phyloP scores from a whole-genome alignment of 768 basidiomycete species.

The Daedaleopsis nitida region DNA sequence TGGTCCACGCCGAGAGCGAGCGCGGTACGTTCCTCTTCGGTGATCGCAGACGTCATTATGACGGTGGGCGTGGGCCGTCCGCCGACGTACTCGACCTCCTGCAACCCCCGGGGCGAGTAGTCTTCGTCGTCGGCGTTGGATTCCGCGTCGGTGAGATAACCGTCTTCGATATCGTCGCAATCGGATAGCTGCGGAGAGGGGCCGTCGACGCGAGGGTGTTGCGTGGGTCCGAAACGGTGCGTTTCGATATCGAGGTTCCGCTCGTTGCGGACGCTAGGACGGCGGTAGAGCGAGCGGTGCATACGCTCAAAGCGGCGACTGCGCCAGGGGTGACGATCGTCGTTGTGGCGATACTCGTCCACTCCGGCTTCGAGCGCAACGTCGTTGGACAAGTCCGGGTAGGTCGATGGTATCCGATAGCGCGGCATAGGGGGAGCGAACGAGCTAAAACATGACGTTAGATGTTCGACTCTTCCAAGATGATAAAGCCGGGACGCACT shows the following conservation, averaged over 20 bases:
- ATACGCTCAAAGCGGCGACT: constrained; percentile 1
- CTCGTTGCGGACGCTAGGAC: background rate
- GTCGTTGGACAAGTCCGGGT: background rate
- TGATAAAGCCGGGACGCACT: background rate
- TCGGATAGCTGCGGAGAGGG: too few species aligned
- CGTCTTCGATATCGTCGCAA: too few species aligned
- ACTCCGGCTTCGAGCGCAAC: constrained; percentile 9
- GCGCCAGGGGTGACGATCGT: background rate
- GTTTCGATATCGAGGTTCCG: background rate
- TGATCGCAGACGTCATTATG: background rate
- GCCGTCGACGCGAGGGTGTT: background rate
- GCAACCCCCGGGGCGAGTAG: background rate
- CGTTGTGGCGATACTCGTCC: background rate
- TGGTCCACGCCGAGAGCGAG: background rate
- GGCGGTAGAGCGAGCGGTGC: background rate
- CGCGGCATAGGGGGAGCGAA: background rate
- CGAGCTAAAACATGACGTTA: background rate
- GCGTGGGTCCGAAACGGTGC: background rate
- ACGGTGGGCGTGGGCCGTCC: too few species aligned
- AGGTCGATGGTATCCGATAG: background rate
- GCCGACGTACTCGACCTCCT: background rate
- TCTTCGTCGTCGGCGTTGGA: background rate
- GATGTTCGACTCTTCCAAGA: background rate
- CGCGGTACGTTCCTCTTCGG: background rate
- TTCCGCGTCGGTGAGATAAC: background rate